Conservation (phyloP, 345 rosid species). For the Citrus inodora region DNA sequence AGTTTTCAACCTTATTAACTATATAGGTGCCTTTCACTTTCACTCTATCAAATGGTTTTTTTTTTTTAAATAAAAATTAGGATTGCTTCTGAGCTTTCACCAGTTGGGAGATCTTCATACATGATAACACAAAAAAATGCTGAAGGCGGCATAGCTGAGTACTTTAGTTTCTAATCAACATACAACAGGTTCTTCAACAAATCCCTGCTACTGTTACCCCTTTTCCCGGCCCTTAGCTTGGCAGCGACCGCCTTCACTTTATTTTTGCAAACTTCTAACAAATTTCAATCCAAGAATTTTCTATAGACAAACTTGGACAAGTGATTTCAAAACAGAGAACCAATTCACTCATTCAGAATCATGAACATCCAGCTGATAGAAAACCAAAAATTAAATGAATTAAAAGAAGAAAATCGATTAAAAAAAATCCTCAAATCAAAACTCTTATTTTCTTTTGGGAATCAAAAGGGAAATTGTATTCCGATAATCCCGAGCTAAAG, state of each 20-base stretch:
- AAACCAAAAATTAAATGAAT: not conserved
- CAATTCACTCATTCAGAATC: slow-evolving; percentile 10
- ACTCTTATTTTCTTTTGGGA: not conserved
- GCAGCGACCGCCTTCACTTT: slow-evolving; percentile 11
- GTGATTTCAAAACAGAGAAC: slow-evolving; percentile 11
- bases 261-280: slow-evolving; percentile 17
- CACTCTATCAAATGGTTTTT: not conserved
- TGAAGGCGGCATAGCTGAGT: not conserved
- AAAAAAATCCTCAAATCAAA: not conserved
- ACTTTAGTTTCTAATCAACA: not conserved
- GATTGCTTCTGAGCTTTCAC: not conserved
- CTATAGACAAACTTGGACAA: slow-evolving; percentile 14
- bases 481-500: not conserved
- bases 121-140: not conserved
- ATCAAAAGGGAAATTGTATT: not conserved
- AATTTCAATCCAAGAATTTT: slow-evolving; percentile 14
- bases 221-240: slow-evolving; percentile 7
- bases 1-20: slow-evolving; percentile 3
- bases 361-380: not conserved
- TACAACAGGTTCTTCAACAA: not conserved
- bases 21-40: not conserved
- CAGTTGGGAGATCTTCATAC: not conserved
- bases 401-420: not conserved
- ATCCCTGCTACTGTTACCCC: not conserved
- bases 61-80: not conserved